phyloP scores from a whole-genome alignment of 2,329 filamentous ascomycete species.

The Sporothrix dimorphospora region DNA sequence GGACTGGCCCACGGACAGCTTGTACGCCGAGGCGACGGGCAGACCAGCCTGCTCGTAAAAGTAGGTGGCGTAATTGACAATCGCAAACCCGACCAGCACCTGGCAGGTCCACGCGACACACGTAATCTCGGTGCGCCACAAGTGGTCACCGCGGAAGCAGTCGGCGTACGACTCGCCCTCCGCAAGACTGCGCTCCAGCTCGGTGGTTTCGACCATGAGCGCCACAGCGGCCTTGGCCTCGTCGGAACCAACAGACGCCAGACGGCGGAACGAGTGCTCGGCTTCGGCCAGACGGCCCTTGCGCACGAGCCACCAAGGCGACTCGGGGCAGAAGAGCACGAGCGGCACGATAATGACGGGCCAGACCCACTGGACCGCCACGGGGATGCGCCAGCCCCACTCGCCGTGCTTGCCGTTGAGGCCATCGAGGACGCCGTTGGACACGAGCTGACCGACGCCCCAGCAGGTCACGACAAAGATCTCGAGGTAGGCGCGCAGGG shows the following conservation, averaged over 20 bases:
- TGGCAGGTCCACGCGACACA: conserved; percentile 47
- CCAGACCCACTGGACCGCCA: conserved; percentile 52
- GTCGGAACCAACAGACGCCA: conserved; percentile 52
- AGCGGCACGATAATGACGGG: conserved; percentile 37
- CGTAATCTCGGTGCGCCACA: conserved; percentile 51
- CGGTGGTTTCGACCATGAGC: conserved; percentile 46
- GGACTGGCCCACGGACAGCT: conserved; percentile 47
- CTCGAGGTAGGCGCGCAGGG: conserved; percentile 49
- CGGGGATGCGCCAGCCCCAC: conserved; percentile 43
- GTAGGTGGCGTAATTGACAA: conserved; percentile 41
- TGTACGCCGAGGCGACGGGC: conserved; percentile 42
- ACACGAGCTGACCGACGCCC: conserved; percentile 41
- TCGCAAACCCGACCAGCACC: conserved; percentile 46
- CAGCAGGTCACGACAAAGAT: conserved; percentile 51
- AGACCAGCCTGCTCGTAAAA: conserved; percentile 53
- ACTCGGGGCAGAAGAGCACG: conserved; percentile 35
- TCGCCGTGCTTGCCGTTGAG: conserved; percentile 33
- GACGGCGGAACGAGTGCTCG: conserved; percentile 43
- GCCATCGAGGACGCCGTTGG: conserved; percentile 36
- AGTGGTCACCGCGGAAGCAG: conserved; percentile 53
- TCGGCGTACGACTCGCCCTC: conserved; percentile 49
- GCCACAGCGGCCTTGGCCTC: conserved; percentile 60
- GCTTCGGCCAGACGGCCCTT: conserved; percentile 48
- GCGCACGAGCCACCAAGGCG: conserved; percentile 50
- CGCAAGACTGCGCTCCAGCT: conserved; percentile 62